Base-by-base conservation (phyloP, 257 asterid genomes). In the Galeopsis tetrahit region DNA sequence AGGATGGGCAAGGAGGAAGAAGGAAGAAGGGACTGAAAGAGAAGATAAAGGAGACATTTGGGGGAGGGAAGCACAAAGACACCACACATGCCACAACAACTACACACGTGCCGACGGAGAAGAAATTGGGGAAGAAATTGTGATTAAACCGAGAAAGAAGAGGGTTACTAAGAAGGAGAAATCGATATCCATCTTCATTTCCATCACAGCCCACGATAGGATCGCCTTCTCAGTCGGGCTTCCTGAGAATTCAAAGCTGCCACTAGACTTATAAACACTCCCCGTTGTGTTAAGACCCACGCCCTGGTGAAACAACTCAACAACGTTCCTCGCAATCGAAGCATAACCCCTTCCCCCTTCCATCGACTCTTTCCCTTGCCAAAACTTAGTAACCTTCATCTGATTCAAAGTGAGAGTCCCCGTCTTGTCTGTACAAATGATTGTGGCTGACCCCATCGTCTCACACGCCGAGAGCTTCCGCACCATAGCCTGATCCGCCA, bases 161-260 rank as follows among this genome's bases (percentile, higher is more conserved):
- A n/a, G n/a, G n/a, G n/a, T n/a, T n/a, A n/a, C n/a, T n/a, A n/a
- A n/a, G n/a, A n/a, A n/a, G n/a, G n/a, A n/a, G n/a, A n/a, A n/a
- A n/a, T n/a, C n/a, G n/a, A n/a, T n/a, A n/a, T n/a, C n/a, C n/a
- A n/a, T 83, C 32, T 78, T 21, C 64, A 91, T 2, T 17, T 83
- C 83, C 15, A 2, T 14, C n/a, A 83, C 87, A 7, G 86, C 95
- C 97, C 97, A 91, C 0, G 85, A 83, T 11, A 91, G 86, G 40
- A 91, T 81, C 5, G 97, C 96, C 76, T 91, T 89, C 63, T 91
- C 97, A 5, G 97, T 91, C 0, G 96, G 96, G 70, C 91, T 87
- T 11, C 97, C 96, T 0, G 94, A 87, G 83, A 84, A 87, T 53
- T 89, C 92, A 0, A 78, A 13, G 7, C 14, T 10, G 7, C 28